These are phyloP conservation scores for Podospora conica DNA, from an alignment of 495 filamentous ascomycete genomes.

Conservation along the genomic window DNA sequence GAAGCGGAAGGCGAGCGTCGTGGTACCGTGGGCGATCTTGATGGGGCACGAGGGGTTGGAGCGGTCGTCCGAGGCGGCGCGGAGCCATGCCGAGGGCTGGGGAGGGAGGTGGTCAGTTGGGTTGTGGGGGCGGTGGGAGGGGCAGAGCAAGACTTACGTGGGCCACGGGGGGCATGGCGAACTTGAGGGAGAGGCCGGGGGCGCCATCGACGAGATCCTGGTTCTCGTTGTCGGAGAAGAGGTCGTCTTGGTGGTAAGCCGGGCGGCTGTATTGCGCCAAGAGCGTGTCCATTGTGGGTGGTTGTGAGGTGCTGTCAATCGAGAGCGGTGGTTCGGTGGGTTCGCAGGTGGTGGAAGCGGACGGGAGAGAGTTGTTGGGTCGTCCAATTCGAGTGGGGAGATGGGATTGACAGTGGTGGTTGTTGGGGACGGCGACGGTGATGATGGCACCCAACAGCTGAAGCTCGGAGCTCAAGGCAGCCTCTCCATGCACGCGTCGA, in stretches of 20 bases:
- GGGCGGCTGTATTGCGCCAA: conserved; percentile 82
- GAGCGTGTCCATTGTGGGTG: conserved; percentile 72
- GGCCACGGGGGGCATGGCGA: conserved; percentile 87
- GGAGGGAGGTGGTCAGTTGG: background rate
- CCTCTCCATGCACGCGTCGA: conserved; percentile 17
- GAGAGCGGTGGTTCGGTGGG: background rate
- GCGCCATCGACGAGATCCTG: conserved; percentile 62
- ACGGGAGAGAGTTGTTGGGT: background rate
- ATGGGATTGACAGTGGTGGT: background rate
- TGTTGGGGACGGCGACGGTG: background rate
- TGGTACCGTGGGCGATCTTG: conserved; percentile 98
- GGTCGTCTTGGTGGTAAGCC: conserved; percentile 59
- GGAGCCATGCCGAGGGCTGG: conserved; percentile 84
- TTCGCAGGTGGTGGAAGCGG: background rate
- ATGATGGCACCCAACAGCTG: background rate
- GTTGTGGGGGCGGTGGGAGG: background rate
- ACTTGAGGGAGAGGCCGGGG: conserved; percentile 72
- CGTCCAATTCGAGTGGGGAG: conserved; percentile 1
- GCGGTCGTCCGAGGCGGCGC: conserved; percentile 93
- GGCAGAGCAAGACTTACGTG: conserved; percentile 53
- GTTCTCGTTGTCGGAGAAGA: conserved; percentile 67
- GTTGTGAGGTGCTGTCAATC: background rate
- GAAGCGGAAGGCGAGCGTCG: conserved; percentile 96
- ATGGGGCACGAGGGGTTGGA: conserved; percentile 94
- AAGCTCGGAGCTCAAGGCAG: conserved; percentile 16